phyloP scores from a whole-genome alignment of 176 grass and related monocot genomes.

The Aegilops tauschii region DNA sequence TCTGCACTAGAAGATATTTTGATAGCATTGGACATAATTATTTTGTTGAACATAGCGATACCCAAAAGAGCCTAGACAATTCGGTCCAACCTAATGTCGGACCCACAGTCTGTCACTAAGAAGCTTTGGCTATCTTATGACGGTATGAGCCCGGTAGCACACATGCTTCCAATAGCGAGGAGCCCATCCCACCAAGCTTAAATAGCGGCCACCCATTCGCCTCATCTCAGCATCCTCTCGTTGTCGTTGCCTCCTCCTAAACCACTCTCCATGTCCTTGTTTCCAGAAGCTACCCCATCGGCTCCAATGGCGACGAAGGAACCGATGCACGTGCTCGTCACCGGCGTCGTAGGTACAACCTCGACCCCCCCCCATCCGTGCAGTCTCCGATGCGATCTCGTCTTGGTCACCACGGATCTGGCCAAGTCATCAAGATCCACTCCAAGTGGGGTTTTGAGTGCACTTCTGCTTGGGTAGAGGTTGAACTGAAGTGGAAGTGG shows the following conservation, averaged over 20 bases:
- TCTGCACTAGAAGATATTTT: too few species aligned
- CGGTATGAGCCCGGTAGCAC: background rate
- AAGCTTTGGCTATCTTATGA: too few species aligned
- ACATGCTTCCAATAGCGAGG: background rate
- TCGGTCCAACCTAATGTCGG: fast-evolving
- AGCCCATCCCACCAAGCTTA: conserved; percentile 2
- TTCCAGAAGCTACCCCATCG: conserved; percentile 19
- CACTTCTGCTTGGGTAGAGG: background rate
- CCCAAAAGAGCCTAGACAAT: background rate
- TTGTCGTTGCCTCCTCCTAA: background rate
- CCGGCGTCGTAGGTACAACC: conserved; percentile 73
- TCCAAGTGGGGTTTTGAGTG: background rate
- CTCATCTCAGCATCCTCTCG: background rate
- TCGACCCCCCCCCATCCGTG: background rate
- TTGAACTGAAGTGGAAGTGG: background rate
- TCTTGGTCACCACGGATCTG: conserved; percentile 1
- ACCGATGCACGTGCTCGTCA: conserved; percentile 86
- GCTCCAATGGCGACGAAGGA: conserved; percentile 86
- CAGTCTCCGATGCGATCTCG: background rate
- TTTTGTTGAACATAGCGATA: too few species aligned
- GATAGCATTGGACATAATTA: too few species aligned
- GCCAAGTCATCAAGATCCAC: background rate
- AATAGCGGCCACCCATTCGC: conserved; percentile 27
- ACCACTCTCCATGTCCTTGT: background rate
- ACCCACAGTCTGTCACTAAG: background rate